Base-by-base conservation (phyloP, 768 basidiomycete genomes). In the Gautieria morchelliformis region DNA sequence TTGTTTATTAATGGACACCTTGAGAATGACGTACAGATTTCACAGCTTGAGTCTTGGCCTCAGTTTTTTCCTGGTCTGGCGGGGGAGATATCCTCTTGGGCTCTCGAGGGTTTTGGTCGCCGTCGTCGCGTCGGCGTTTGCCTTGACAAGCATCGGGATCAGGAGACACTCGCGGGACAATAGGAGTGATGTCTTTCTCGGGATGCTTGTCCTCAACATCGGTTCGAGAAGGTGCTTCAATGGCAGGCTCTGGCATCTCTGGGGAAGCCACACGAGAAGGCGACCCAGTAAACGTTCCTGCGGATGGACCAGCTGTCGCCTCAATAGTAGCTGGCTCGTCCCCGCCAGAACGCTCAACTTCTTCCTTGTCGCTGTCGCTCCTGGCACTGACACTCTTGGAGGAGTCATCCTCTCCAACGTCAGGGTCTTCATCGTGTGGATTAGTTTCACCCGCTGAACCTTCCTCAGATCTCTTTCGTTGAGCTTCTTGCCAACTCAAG, bases 81-180 rank as follows among this genome's bases (percentile, higher is more conserved):
- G 58, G 58, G 10, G 58, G 58, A 39, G 58, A 57, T 32, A 58
- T 53, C n/a, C 61, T 63, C 60, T 73, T 73, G 56, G 65, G 67
- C 60, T 69, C 68, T 20, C 66, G 60, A 14, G 84, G 82, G 64
- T 86, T 85, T 60, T 74, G 72, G 63, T 84, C 79, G 5, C 78
- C 63, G 41, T 85, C 85, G 57, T 87, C 85, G 60, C 83, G 73
- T 19, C 73, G 78, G 22, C 84, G 75, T 65, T 86, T 86, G 24
- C 56, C 56, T 49, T 46, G 45, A 50, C 56, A 57, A 17, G 47
- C 44, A 12, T 57, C 46, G 10, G 47, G 46, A 20, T 57, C 56
- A 37, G 56, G 37, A 32, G 51, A 52, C 7, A 45, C 42, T 56
- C 32, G 27, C 20, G 32, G n/a, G 15, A n/a, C 32, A 33, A 3